These are phyloP conservation scores for Aristolochia fimbriata DNA, from an alignment of 164 flowering plant genomes.

Conservation along the genomic window DNA sequence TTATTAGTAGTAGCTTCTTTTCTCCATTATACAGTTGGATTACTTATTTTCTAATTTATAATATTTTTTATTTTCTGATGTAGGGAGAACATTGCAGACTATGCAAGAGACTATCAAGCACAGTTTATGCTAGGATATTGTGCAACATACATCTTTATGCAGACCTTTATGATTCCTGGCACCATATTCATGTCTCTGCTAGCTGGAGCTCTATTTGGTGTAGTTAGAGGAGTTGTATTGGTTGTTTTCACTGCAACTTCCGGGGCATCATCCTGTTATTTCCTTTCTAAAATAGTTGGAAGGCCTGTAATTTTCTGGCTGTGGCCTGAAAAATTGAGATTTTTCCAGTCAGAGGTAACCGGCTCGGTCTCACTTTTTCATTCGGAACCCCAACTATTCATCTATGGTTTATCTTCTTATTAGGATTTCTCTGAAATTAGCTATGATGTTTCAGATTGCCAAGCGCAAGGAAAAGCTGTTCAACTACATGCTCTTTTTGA, in stretches of 20 bases:
- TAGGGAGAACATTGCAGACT: conserved; percentile 77
- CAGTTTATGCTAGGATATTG: conserved; percentile 90
- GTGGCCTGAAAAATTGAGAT: conserved; percentile 90
- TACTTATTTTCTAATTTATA: neutral
- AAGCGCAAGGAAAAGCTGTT: conserved; percentile 66
- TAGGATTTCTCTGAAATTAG: neutral
- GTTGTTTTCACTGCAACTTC: conserved; percentile 94
- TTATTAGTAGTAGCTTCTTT: neutral
- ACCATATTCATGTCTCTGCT: conserved; percentile 96
- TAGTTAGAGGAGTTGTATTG: conserved; percentile 60
- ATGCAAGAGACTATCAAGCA: conserved; percentile 60
- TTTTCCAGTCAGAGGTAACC: conserved; percentile 86
- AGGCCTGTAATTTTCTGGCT: conserved; percentile 79
- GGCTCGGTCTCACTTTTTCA: neutral
- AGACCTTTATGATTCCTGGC: conserved; percentile 99
- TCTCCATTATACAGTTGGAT: neutral
- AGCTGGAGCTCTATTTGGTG: conserved; percentile 98
- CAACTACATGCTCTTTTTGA: conserved; percentile 30
- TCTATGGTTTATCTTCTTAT: neutral
- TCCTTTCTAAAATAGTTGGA: conserved; percentile 89
- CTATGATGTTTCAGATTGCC: conserved; percentile 38
- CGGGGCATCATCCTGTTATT: conserved; percentile 89
- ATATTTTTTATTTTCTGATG: neutral
- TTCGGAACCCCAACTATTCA: no score
- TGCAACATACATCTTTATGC: conserved; percentile 95